Percentiles rank a stretch among this genome's conserved stretches.
These are phyloP conservation scores for Gossypium longicalyx DNA, from an alignment of 345 rosid species.

Conservation along the genomic window DNA sequence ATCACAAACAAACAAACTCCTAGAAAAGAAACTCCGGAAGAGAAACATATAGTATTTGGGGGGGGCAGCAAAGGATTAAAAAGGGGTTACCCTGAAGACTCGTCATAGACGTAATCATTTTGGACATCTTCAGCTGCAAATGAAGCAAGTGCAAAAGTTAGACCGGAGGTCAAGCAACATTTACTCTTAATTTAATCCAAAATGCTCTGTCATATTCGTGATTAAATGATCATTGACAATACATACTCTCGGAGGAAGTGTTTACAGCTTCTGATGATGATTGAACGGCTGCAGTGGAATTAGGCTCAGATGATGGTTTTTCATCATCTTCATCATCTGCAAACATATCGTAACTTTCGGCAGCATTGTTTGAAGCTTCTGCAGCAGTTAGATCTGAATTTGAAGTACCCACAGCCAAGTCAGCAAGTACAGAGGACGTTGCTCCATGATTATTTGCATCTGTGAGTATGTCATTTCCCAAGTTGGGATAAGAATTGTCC, in stretches of 20 bases:
- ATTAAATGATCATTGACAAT: background rate
- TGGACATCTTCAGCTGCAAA: slow-evolving; percentile 51
- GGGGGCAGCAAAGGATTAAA: slow-evolving; percentile 7
- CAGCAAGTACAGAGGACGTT: slow-evolving; percentile 20
- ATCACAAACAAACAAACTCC: background rate
- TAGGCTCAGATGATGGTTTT: slow-evolving; percentile 34
- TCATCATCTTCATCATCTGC: slow-evolving; percentile 63
- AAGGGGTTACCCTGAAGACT: slow-evolving; percentile 70
- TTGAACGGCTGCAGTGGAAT: slow-evolving; percentile 27
- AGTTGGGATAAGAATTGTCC: slow-evolving; percentile 16
- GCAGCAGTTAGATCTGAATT: slow-evolving; percentile 26
- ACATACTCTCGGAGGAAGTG: slow-evolving; percentile 37
- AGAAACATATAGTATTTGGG: background rate
- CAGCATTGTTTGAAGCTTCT: slow-evolving; percentile 26
- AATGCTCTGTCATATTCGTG: background rate
- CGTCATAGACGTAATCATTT: slow-evolving; percentile 79
- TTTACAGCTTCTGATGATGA: slow-evolving; percentile 24
- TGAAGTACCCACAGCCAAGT: slow-evolving; percentile 25
- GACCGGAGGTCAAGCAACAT: background rate
- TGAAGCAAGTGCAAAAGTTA: slow-evolving; percentile 14
- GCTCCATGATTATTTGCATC: slow-evolving; percentile 23
- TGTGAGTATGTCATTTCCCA: slow-evolving; percentile 22
- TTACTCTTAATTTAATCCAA: background rate
- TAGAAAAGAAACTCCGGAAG: background rate
- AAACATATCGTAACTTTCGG: slow-evolving; percentile 71